These are phyloP conservation scores for Fusarium transvaalense DNA, from an alignment of 2,329 filamentous ascomycete species.

Conservation along the genomic window DNA sequence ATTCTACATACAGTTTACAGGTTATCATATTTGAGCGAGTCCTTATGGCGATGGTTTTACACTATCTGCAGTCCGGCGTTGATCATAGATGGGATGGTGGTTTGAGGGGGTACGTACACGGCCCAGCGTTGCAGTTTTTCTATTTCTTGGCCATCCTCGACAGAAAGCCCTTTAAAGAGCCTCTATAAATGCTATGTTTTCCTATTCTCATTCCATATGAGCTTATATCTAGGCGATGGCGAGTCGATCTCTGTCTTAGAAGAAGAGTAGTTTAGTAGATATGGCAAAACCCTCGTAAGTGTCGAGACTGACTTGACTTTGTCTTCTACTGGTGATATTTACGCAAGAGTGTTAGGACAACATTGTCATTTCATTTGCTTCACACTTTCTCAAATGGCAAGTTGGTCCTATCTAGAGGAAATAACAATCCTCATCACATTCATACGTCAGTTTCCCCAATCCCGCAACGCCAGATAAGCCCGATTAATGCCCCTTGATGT, in stretches of 20 bases:
- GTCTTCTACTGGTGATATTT: not conserved
- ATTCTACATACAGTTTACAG: constrained; percentile 1
- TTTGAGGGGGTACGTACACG: constrained; percentile 17
- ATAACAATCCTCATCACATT: constrained; percentile 12
- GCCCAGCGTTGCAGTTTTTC: constrained; percentile 1
- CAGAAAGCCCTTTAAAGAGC: not conserved
- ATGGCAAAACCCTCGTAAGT: not conserved
- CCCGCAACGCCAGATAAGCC: constrained; percentile 41
- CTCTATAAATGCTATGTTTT: not conserved
- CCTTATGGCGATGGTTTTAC: constrained; percentile 8
- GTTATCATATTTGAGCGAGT: constrained; percentile 25
- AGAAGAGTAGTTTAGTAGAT: too few relatives aligned
- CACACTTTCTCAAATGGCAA: not conserved
- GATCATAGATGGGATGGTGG: constrained; percentile 27
- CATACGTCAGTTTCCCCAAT: constrained; percentile 18
- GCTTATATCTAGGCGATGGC: not conserved
- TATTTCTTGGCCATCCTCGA: not conserved
- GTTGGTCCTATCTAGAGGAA: constrained; percentile 6
- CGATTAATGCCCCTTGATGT: constrained; percentile 15
- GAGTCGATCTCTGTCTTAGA: not conserved
- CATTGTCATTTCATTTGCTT: not conserved
- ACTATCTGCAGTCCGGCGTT: constrained; percentile 27
- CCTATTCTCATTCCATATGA: not conserved
- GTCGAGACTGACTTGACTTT: not conserved
- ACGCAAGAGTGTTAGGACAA: not conserved